Evolutionary conservation across 768 basidiomycete genomes (phyloP).

Genomic region (Scleroderma bovista): DNA sequence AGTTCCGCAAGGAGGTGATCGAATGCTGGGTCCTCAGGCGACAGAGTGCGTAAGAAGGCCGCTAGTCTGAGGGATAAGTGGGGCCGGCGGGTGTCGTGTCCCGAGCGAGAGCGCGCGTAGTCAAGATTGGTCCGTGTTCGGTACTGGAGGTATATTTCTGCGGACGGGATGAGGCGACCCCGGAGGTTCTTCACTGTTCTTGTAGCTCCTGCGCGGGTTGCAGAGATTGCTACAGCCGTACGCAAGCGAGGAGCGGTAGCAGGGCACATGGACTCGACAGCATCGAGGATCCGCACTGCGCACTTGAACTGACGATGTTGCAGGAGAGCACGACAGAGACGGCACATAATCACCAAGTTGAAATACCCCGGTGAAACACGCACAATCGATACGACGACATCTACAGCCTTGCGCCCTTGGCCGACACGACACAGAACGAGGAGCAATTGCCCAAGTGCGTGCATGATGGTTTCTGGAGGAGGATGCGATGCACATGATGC

Average conservation of each 20-base stretch:
- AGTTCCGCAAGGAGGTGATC: slow-evolving; percentile 18
- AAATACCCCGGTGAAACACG: slow-evolving; percentile 31
- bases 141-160: not conserved
- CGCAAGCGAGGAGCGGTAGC: slow-evolving; percentile 8
- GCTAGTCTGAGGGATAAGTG: slow-evolving; percentile 11
- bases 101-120: not conserved
- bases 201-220: slow-evolving; percentile 7
- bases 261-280: slow-evolving; percentile 13
- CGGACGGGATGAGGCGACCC: not conserved
- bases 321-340: slow-evolving; percentile 36
- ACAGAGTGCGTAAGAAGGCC: slow-evolving; percentile 9
- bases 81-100: slow-evolving; percentile 1
- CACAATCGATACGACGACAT: slow-evolving; percentile 37
- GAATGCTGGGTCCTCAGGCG: slow-evolving; percentile 5
- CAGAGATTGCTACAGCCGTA: slow-evolving; percentile 2
- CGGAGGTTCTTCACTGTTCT: slow-evolving; percentile 1
- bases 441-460: slow-evolving; percentile 41
- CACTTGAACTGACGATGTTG: slow-evolving; percentile 33
- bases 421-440: slow-evolving; percentile 33
- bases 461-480: slow-evolving; percentile 38
- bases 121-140: not conserved
- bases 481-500: slow-evolving; percentile 30
- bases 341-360: slow-evolving; percentile 34
- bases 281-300: slow-evolving; percentile 28
- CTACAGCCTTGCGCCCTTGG: slow-evolving; percentile 31